These are phyloP conservation scores for Verticillium albo-atrum DNA, from an alignment of 2,329 filamentous ascomycete species.

Conservation along the genomic window DNA sequence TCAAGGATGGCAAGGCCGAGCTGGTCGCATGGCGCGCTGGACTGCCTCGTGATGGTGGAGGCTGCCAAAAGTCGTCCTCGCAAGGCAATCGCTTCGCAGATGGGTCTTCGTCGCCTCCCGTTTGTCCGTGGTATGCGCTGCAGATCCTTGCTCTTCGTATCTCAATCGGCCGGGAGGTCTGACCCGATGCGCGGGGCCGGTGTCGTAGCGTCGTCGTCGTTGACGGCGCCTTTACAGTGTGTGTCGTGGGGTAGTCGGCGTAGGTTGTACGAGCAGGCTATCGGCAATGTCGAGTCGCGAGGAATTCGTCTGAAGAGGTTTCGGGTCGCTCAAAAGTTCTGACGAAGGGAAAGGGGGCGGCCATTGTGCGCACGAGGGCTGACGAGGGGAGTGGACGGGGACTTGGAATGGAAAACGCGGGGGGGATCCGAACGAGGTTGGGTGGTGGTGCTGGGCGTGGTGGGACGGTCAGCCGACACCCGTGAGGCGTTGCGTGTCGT, in stretches of 20 bases:
- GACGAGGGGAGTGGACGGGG: conserved; percentile 6
- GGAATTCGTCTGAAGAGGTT: conserved; percentile 8
- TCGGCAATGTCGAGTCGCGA: not conserved
- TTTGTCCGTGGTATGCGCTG: not conserved
- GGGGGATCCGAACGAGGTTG: not conserved
- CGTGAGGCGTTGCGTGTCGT: not conserved
- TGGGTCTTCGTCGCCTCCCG: not conserved
- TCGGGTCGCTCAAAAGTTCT: conserved; percentile 11
- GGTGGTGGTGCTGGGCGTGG: not conserved
- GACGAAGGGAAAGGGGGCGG: conserved; percentile 7
- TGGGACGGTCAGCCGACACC: not conserved
- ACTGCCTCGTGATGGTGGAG: not conserved
- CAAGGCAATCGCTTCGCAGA: not conserved
- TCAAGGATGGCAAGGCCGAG: not conserved
- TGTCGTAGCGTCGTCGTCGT: not conserved
- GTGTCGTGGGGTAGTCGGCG: not conserved
- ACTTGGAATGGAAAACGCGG: not conserved
- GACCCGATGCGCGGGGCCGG: not conserved
- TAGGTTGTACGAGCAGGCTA: not conserved
- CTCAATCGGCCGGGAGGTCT: not conserved
- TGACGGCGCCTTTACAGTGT: not conserved
- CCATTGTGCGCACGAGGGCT: conserved; percentile 11
- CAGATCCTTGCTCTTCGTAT: not conserved
- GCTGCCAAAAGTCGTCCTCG: not conserved
- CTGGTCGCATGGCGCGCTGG: not conserved